phyloP scores from a whole-genome alignment of 2,329 filamentous ascomycete genomes.

The Aspergillus japonicus region DNA sequence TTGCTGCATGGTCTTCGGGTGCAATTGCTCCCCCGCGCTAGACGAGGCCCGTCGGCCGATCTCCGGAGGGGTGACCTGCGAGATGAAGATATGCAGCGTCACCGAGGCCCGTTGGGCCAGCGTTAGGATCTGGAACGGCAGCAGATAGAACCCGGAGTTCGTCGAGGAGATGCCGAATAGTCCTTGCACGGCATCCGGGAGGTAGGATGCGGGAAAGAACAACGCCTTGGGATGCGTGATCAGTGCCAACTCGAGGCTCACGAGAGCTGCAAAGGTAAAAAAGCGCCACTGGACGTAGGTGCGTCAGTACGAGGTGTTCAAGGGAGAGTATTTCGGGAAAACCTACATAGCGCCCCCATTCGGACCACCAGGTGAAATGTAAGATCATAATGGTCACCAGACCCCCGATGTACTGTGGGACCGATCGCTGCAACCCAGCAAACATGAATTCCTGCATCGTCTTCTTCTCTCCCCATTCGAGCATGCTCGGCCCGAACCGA shows the following conservation, averaged over 20 bases:
- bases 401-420: slow-evolving; percentile 42
- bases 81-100: slow-evolving; percentile 78
- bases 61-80: slow-evolving; percentile 72
- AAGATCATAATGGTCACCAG: slow-evolving; percentile 37
- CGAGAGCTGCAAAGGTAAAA: slow-evolving; percentile 53
- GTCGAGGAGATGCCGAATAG: slow-evolving; percentile 42
- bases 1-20: slow-evolving; percentile 58
- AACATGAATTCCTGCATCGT: slow-evolving; percentile 72
- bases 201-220: slow-evolving; percentile 36
- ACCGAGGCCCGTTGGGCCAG: slow-evolving; percentile 74
- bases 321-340: slow-evolving; percentile 9
- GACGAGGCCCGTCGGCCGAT: slow-evolving; percentile 40
- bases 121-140: slow-evolving; percentile 81
- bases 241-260: slow-evolving; percentile 57
- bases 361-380: slow-evolving; percentile 43
- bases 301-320: slow-evolving; percentile 21
- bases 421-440: slow-evolving; percentile 56
- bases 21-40: slow-evolving; percentile 32
- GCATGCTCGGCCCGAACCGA: slow-evolving; percentile 73
- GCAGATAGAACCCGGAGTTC: slow-evolving; percentile 47
- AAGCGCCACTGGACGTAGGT: slow-evolving; percentile 47
- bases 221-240: slow-evolving; percentile 53
- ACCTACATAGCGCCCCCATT: slow-evolving; percentile 48
- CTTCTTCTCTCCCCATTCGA: slow-evolving; percentile 55
- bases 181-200: slow-evolving; percentile 31